Evolutionary conservation across 2,329 filamentous ascomycete species (phyloP).

Genomic region (Pestalotiopsis sp.): DNA sequence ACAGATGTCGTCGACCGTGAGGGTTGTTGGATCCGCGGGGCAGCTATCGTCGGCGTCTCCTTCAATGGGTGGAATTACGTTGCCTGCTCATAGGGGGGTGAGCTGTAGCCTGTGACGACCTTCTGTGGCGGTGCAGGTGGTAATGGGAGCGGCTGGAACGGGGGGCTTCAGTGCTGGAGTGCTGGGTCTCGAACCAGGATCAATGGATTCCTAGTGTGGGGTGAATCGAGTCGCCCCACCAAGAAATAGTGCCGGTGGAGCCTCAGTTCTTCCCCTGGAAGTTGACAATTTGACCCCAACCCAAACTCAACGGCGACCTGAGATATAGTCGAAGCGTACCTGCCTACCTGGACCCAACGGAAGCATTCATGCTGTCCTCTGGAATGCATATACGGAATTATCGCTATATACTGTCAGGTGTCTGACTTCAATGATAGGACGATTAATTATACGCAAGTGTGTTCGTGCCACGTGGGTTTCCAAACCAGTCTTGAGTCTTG

Average conservation of each 20-base stretch:
- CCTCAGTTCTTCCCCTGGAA: not conserved
- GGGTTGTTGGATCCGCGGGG: constrained; percentile 1
- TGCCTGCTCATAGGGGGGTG: constrained; percentile 6
- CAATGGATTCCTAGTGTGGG: not conserved
- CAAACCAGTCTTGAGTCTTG: too few species aligned
- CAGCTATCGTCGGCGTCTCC: constrained; percentile 4
- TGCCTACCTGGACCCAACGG: not conserved
- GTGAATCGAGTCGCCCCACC: not conserved
- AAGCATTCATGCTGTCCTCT: too few species aligned
- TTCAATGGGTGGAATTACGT: not conserved
- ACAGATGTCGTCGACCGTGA: not conserved
- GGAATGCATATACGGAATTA: too few species aligned
- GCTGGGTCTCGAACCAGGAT: not conserved
- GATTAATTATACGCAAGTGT: too few species aligned
- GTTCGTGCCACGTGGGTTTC: too few species aligned
- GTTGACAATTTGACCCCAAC: not conserved
- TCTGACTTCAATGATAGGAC: too few species aligned
- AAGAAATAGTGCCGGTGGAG: not conserved
- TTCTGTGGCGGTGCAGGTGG: constrained; percentile 13
- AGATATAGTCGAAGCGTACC: not conserved
- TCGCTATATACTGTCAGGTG: too few species aligned
- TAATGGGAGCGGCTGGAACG: not conserved
- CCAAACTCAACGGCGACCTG: not conserved
- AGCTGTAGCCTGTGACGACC: constrained; percentile 7
- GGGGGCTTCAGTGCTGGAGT: not conserved